Conservation (phyloP, 371 early-diverging fungal species). For the Apophysomyces sp. region DNA sequence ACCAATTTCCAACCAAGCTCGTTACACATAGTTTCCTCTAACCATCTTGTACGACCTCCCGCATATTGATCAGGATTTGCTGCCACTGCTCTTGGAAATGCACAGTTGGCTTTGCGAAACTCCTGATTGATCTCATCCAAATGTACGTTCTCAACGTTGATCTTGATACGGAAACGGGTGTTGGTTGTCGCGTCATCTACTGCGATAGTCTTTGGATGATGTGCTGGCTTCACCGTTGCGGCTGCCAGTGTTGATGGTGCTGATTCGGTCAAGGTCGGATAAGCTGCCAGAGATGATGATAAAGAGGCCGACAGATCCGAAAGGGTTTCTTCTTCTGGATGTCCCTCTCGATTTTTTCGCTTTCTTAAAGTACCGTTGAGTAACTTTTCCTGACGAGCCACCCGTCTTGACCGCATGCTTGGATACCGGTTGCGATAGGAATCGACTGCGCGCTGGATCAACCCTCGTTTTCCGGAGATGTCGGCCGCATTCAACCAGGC, state of each 20-base stretch:
- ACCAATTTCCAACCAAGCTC: slow-evolving; percentile 49
- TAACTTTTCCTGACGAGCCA: slow-evolving; percentile 83
- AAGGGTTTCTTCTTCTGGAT: slow-evolving; percentile 25
- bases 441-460: slow-evolving; percentile 95
- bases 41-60: slow-evolving; percentile 30
- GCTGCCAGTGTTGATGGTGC: slow-evolving; percentile 14
- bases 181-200: slow-evolving; percentile 30
- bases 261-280: slow-evolving; percentile 6
- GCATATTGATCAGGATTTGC: slow-evolving; percentile 21
- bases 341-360: slow-evolving; percentile 35
- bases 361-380: slow-evolving; percentile 46
- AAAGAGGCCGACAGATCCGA: neutral
- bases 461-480: slow-evolving; percentile 86
- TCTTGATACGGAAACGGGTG: slow-evolving; percentile 38
- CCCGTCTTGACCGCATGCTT: slow-evolving; percentile 76
- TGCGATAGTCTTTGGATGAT: slow-evolving; percentile 45
- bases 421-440: slow-evolving; percentile 88
- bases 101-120: slow-evolving; percentile 40
- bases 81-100: slow-evolving; percentile 35
- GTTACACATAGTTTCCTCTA: slow-evolving; percentile 38
- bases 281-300: slow-evolving; percentile 5
- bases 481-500: slow-evolving; percentile 85
- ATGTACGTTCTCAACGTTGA: slow-evolving; percentile 36
- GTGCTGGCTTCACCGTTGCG: slow-evolving; percentile 30
- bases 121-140: slow-evolving; percentile 36